These are phyloP conservation scores for Tylopilus balloui DNA, from an alignment of 768 basidiomycete genomes.

Conservation along the genomic window DNA sequence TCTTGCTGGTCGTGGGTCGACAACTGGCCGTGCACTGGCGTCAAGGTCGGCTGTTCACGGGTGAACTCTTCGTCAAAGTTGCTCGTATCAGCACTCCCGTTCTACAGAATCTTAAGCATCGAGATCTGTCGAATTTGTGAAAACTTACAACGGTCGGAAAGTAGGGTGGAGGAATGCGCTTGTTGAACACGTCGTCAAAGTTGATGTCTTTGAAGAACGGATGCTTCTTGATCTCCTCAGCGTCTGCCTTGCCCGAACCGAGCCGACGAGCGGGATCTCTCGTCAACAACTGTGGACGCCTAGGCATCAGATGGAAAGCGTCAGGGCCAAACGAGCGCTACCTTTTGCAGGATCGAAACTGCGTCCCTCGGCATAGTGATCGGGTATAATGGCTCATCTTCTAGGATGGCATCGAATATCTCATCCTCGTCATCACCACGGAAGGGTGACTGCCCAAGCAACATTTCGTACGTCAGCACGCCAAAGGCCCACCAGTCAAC, in stretches of 20 bases:
- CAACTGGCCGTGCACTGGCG: conserved; percentile 93
- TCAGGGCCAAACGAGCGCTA: conserved; percentile 26
- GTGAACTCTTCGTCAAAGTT: conserved; percentile 99
- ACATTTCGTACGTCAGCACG: conserved; percentile 97
- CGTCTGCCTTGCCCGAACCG: conserved; percentile 88
- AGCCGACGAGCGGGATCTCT: conserved; percentile 88
- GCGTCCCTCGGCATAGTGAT: conserved; percentile 99
- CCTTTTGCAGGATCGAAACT: conserved; percentile 93
- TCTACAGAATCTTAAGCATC: conserved; percentile 40
- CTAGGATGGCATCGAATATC: conserved; percentile 98
- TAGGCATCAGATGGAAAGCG: conserved; percentile 3
- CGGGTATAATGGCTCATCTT: conserved; percentile 97
- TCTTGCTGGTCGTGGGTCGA: conserved; percentile 88
- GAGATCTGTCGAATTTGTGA: neutral
- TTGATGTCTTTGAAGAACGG: conserved; percentile 98
- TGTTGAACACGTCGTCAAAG: conserved; percentile 95
- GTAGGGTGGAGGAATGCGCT: conserved; percentile 95
- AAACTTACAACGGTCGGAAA: conserved; percentile 87
- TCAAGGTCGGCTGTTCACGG: conserved; percentile 91
- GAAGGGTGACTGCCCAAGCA: conserved; percentile 98
- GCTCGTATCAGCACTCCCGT: conserved; percentile 80
- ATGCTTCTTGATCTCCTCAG: conserved; percentile 95
- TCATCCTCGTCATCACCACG: conserved; percentile 99
- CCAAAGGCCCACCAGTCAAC: conserved; percentile 99
- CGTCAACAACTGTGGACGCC: conserved; percentile 65